Evolutionary conservation across 2,329 filamentous ascomycete genomes (phyloP).

Genomic region (Pestalotiopsis sp.): DNA sequence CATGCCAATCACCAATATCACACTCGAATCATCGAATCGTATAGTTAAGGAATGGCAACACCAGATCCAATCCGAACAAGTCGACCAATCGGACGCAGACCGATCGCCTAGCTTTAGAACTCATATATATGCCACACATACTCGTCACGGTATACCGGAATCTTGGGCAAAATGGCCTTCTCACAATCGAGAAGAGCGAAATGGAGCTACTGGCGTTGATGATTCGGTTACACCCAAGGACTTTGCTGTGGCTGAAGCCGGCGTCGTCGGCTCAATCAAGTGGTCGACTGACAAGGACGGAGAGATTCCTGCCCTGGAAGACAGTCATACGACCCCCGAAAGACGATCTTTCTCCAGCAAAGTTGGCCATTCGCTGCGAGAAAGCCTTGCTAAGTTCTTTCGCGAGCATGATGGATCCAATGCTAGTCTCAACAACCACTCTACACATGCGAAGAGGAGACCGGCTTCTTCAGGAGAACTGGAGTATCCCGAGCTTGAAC

Average conservation of each 20-base stretch:
- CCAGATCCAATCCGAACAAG: constrained; percentile 24
- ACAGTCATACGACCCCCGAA: constrained; percentile 14
- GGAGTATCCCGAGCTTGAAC: constrained; percentile 37
- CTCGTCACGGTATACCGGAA: constrained; percentile 23
- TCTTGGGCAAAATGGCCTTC: constrained; percentile 35
- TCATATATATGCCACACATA: constrained; percentile 7
- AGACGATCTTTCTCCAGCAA: constrained; percentile 23
- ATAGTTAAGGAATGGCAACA: constrained; percentile 29
- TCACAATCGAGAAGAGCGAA: constrained; percentile 28
- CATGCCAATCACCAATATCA: neutral
- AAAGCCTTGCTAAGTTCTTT: constrained; percentile 23
- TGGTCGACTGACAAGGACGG: constrained; percentile 8
- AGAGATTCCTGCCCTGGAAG: neutral
- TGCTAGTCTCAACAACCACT: neutral
- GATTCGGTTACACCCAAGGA: constrained; percentile 27
- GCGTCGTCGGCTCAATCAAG: constrained; percentile 8
- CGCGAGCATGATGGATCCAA: constrained; percentile 10
- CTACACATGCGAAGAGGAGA: neutral
- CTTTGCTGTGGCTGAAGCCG: constrained; percentile 17
- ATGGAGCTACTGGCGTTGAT: constrained; percentile 23
- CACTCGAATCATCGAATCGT: constrained; percentile 22
- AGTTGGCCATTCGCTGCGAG: constrained; percentile 24
- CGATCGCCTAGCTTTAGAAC: constrained; percentile 12
- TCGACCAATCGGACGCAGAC: constrained; percentile 17
- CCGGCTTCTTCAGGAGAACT: constrained; percentile 19